A percentile compares a stretch with the other conserved stretches of the same genome.
Evolutionary conservation across 2,329 filamentous ascomycete genomes (phyloP).

Genomic region (Pseudogymnoascus sp.): DNA sequence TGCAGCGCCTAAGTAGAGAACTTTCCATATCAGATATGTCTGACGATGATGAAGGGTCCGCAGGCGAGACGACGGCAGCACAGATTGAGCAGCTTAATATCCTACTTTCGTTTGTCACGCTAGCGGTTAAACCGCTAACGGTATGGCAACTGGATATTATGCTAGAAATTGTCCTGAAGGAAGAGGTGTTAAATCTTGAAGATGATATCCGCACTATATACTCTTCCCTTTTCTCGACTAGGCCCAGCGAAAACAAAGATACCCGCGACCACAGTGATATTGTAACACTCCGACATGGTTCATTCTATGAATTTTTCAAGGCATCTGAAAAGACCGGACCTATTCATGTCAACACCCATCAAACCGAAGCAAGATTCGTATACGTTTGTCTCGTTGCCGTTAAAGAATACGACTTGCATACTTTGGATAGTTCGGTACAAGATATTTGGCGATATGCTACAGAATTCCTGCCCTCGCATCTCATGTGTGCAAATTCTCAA

Average conservation of each 20-base stretch:
- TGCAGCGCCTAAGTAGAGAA: neutral
- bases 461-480: neutral
- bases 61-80: neutral
- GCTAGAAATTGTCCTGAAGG: neutral
- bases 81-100: neutral
- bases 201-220: neutral
- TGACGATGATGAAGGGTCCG: neutral
- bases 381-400: neutral
- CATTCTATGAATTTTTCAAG: neutral
- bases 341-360: neutral
- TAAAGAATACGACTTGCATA: neutral
- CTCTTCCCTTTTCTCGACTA: neutral
- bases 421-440: neutral
- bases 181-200: neutral
- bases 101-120: neutral
- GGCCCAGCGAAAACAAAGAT: neutral
- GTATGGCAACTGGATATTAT: neutral
- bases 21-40: neutral
- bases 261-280: neutral
- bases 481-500: neutral
- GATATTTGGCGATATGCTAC: neutral
- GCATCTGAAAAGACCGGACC: neutral
- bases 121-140: neutral
- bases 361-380: neutral
- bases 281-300: neutral